These are phyloP conservation scores for Pseudogymnoascus sp. DNA, from an alignment of 2,329 filamentous ascomycete species.

Conservation along the genomic window DNA sequence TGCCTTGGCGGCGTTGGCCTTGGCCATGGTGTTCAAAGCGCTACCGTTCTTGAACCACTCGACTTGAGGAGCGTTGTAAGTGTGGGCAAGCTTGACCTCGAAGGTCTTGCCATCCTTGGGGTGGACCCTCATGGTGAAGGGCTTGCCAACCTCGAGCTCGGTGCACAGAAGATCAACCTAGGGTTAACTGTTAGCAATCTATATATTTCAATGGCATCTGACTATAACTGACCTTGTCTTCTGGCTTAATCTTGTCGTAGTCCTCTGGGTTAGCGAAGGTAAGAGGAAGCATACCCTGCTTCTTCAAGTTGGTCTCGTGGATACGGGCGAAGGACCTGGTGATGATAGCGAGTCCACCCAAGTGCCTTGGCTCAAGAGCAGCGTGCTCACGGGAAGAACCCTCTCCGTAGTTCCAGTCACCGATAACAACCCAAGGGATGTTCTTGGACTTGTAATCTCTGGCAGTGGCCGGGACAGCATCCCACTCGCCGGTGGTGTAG, in stretches of 20 bases:
- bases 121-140: conserved; percentile 84
- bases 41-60: conserved; percentile 99
- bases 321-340: conserved; percentile 95
- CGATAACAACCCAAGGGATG: conserved; percentile 92
- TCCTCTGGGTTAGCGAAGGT: conserved; percentile 92
- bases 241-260: conserved; percentile 92
- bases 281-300: conserved; percentile 99
- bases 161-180: conserved; percentile 78
- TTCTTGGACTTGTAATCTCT: conserved; percentile 98
- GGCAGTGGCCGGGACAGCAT: conserved; percentile 84
- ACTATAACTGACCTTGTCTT: conserved; percentile 58
- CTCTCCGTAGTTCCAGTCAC: conserved; percentile 99
- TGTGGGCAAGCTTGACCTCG: conserved; percentile 80
- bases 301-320: conserved; percentile 99
- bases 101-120: conserved; percentile 76
- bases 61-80: conserved; percentile 96
- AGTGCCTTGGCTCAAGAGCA: conserved; percentile 92
- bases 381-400: conserved; percentile 97
- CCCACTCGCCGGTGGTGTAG: conserved; percentile 72
- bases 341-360: conserved; percentile 95
- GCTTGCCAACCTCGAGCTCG: conserved; percentile 84
- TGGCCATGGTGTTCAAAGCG: conserved; percentile 97
- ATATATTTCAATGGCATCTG: neutral
- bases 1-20: conserved; percentile 33
- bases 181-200: conserved; percentile 13